Base-by-base conservation (phyloP, 2,329 filamentous ascomycete genomes). In the Botryotinia narcissicola region DNA sequence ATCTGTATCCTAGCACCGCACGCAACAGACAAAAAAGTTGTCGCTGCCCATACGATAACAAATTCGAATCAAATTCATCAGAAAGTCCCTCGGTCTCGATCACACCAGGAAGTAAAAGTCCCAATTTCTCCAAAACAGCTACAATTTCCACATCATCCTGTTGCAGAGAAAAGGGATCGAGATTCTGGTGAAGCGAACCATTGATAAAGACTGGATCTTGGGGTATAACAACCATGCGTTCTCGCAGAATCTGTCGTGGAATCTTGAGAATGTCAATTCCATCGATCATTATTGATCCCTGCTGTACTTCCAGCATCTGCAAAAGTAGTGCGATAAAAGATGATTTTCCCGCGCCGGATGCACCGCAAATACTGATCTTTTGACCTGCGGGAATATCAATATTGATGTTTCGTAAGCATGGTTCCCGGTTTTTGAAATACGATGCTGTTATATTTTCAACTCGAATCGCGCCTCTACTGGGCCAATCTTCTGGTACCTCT, bases 171-270 rank as follows among this genome's bases (percentile, higher is more conserved):
- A 73, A 42, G 4, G 86, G 85, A 74, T 88, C 86, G 2, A 85
- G 79, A 44, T 89, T 88, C 29, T 83, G 77, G 12, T 85, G 82
- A 4, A 89, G 81, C 0, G 81, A 85, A 29, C 84, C 85, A 20
- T 83, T 82, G 4, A 88, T 82, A 37, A 87, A 81, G 75, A 87
- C 83, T 0, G 86, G 81, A 61, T 89, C 86, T 79, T 89, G 86
- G 0, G 87, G 75, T 25, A 83, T 77, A 0, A 79, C 79, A 37
- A 80, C 79, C 54, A 84, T 76, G 0, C 82, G 80, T 22, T 83
- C 80, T 29, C 87, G 84, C n/a, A 88, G 78, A 1, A 80, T 79
- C 22, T 85, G 80, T 14, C 83, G 82, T 4, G 84, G 82, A 0
- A 88, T 77, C 1, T 78, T 80, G 16, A 82, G 78, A 22, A 88